Evolutionary conservation across 495 filamentous ascomycete genomes (phyloP).

Genomic region (Aspergillus sclerotioniger): DNA sequence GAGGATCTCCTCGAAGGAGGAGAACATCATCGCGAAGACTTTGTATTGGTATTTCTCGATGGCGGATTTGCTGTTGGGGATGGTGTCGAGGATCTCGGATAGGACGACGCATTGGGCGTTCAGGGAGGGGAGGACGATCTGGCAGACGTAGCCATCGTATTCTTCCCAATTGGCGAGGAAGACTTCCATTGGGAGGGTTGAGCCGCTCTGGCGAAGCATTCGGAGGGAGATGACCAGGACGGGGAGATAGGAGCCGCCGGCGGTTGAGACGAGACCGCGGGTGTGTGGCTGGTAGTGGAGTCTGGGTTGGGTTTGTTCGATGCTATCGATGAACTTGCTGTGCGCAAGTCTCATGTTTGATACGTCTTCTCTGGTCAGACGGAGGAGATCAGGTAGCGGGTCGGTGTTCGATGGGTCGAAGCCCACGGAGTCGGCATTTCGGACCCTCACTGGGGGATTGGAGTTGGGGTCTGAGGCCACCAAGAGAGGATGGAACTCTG

Average conservation of each 20-base stretch:
- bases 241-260: slow-evolving; percentile 37
- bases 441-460: not conserved
- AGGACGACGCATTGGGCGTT: slow-evolving; percentile 50
- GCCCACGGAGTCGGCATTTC: slow-evolving; percentile 17
- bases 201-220: slow-evolving; percentile 53
- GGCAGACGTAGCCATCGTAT: slow-evolving; percentile 51
- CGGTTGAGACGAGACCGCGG: slow-evolving; percentile 44
- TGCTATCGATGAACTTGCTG: slow-evolving; percentile 34
- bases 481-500: not conserved
- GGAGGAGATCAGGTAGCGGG: slow-evolving; percentile 28
- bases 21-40: slow-evolving; percentile 52
- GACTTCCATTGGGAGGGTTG: slow-evolving; percentile 53
- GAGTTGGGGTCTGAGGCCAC: not conserved
- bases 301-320: slow-evolving; percentile 28
- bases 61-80: slow-evolving; percentile 17
- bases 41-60: slow-evolving; percentile 53
- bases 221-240: slow-evolving; percentile 46
- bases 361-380: slow-evolving; percentile 31
- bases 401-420: slow-evolving; percentile 23
- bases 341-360: slow-evolving; percentile 33
- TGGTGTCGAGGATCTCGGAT: slow-evolving; percentile 33
- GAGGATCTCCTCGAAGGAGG: slow-evolving; percentile 52
- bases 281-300: slow-evolving; percentile 38
- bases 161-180: slow-evolving; percentile 45
- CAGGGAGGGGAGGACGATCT: slow-evolving; percentile 42